These are phyloP conservation scores for Aspergillus quadricinctus DNA, from an alignment of 2,329 filamentous ascomycete species.

Conservation along the genomic window DNA sequence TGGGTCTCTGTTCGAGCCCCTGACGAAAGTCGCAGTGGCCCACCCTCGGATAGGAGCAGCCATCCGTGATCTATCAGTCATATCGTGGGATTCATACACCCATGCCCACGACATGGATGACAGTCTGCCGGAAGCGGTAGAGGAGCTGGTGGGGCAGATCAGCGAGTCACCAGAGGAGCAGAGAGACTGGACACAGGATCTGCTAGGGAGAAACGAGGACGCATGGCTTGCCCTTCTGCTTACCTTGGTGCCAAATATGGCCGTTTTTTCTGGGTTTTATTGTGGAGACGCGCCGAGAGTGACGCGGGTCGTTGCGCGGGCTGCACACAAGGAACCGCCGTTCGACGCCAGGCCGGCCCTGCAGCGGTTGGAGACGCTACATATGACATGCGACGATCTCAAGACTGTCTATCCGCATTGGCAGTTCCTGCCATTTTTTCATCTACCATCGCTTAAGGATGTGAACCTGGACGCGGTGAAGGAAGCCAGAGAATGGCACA, in stretches of 20 bases:
- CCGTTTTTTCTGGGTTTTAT: neutral
- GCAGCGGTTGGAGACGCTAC: neutral
- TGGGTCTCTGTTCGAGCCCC: neutral
- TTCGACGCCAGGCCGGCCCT: neutral
- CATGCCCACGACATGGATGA: neutral
- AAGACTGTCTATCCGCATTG: neutral
- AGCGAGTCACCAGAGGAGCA: neutral
- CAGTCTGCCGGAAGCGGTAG: neutral
- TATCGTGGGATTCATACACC: neutral
- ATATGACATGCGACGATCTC: neutral
- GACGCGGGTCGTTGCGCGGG: neutral
- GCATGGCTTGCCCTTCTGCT: conserved; percentile 5
- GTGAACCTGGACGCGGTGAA: neutral
- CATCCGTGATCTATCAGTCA: neutral
- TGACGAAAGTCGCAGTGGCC: neutral
- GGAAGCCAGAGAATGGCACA: neutral
- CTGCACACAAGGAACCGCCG: neutral
- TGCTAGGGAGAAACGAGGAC: neutral
- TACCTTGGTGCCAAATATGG: neutral
- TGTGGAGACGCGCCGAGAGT: neutral
- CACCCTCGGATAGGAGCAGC: neutral
- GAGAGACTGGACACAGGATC: neutral
- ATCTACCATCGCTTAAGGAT: conserved; percentile 1
- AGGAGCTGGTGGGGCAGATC: neutral
- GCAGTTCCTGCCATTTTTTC: conserved; percentile 2